Percentiles rank a stretch among this genome's conserved stretches.
Conservation (phyloP, 1,139 yeast species). For the Torulaspora pretoriensis region DNA sequence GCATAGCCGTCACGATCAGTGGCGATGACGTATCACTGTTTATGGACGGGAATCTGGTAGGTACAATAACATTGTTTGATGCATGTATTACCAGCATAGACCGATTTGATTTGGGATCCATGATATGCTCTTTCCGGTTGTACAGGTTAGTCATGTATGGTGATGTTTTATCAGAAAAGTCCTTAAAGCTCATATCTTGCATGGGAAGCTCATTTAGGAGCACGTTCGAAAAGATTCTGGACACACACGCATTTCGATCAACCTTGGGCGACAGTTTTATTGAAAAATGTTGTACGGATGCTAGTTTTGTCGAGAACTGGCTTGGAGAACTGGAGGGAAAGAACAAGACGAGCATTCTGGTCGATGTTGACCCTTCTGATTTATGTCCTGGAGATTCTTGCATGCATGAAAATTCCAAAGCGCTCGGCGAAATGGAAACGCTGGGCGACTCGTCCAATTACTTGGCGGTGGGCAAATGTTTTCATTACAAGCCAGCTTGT, state of each 20-base stretch:
- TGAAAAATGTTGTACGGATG: not conserved
- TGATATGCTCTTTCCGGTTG: conserved; percentile 30
- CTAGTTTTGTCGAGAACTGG: conserved; percentile 4
- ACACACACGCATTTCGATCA: conserved; percentile 4
- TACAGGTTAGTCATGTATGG: conserved; percentile 20
- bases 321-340: conserved; percentile 8
- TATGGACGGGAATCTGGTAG: conserved; percentile 26
- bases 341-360: conserved; percentile 7
- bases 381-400: not conserved
- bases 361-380: conserved; percentile 12
- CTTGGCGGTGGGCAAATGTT: conserved; percentile 19
- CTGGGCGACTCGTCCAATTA: conserved; percentile 4
- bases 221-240: conserved; percentile 7
- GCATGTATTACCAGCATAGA: conserved; percentile 5
- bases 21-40: conserved; percentile 18
- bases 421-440: not conserved
- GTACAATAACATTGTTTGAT: conserved; percentile 19
- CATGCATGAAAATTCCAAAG: not conserved
- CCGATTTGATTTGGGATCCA: conserved; percentile 30
- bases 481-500: conserved; percentile 19
- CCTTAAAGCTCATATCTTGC: conserved; percentile 10
- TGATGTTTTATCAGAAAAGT: conserved; percentile 13
- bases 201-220: conserved; percentile 13
- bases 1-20: conserved; percentile 18
- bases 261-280: conserved; percentile 8